Evolutionary conservation across 1,284 basidiomycete genomes (phyloP).

Genomic region (Leccinum subrobustum): DNA sequence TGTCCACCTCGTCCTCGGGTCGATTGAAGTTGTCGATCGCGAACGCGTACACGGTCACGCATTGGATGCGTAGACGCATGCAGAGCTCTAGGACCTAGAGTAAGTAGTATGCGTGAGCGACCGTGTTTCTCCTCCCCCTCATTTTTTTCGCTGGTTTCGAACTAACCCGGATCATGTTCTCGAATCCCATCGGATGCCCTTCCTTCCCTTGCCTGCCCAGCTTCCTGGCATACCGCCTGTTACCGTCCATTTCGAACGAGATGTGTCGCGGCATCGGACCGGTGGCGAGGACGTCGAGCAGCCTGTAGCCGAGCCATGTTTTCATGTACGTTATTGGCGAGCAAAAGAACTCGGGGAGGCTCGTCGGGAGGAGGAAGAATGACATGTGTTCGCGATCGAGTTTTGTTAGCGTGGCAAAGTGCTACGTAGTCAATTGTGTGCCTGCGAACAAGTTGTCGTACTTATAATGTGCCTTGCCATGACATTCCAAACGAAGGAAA

Average conservation of each 20-base stretch:
- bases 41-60: conserved; percentile 94
- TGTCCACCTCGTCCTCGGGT: conserved; percentile 82
- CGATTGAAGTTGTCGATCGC: conserved; percentile 97
- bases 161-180: conserved; percentile 73
- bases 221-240: conserved; percentile 86
- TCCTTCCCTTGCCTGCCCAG: conserved; percentile 63
- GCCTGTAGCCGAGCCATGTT: conserved; percentile 30
- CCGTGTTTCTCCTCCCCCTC: not conserved
- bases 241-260: conserved; percentile 98
- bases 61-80: conserved; percentile 72
- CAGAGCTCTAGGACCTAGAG: conserved; percentile 81
- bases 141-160: conserved; percentile 38
- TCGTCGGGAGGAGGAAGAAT: not conserved
- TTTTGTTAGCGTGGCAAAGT: not conserved
- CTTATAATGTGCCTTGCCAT: not conserved
- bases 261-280: conserved; percentile 92
- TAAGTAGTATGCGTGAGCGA: not conserved
- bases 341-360: conserved; percentile 16
- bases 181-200: conserved; percentile 88
- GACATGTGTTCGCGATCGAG: conserved; percentile 5
- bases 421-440: not conserved
- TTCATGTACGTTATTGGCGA: conserved; percentile 16
- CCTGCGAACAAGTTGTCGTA: not conserved
- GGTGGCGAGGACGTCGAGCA: conserved; percentile 65
- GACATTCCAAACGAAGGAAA: too few species aligned